These are phyloP conservation scores for Fusarium poae DNA, from an alignment of 2,329 filamentous ascomycete species.

Conservation along the genomic window DNA sequence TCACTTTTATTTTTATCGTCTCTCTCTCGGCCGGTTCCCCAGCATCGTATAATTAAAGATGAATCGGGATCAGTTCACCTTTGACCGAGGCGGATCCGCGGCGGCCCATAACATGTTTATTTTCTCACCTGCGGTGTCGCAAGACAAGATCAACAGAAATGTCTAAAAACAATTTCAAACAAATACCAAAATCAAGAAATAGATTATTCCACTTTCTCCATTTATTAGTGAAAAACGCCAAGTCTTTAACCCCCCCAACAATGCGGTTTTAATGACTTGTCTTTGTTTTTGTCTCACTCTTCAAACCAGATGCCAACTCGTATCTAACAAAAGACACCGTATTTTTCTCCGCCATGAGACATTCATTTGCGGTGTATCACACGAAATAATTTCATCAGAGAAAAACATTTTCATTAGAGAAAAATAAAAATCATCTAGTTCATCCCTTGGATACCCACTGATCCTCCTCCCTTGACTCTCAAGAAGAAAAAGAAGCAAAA, in stretches of 20 bases:
- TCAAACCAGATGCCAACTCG: conserved; percentile 2
- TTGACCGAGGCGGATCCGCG: conserved; percentile 27
- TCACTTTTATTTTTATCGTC: background rate
- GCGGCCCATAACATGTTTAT: conserved; percentile 16
- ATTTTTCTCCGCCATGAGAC: background rate
- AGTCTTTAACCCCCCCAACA: conserved; percentile 16
- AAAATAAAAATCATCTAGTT: conserved; percentile 3
- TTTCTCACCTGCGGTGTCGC: background rate
- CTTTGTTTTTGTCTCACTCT: conserved; percentile 21
- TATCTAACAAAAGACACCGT: conserved; percentile 11
- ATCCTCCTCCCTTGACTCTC: conserved; percentile 11
- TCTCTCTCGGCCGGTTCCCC: conserved; percentile 9
- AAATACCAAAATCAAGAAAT: conserved; percentile 6
- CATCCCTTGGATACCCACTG: conserved; percentile 15
- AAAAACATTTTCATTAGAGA: too few species aligned
- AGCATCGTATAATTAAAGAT: conserved; percentile 1
- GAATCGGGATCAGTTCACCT: conserved; percentile 31
- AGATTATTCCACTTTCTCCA: conserved; percentile 6
- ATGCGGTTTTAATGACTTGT: conserved; percentile 4
- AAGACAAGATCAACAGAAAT: conserved; percentile 24
- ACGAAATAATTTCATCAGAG: conserved; percentile 4
- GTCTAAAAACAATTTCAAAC: conserved; percentile 11
- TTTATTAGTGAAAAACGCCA: conserved; percentile 17
- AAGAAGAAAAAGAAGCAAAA: conserved; percentile 6
- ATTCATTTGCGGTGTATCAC: background rate